Percentiles rank a stretch among this genome's conserved stretches.
These are phyloP conservation scores for thale cress (Arabidopsis thaliana) DNA, from an alignment of 345 rosid genomes.

Conservation along the genomic window DNA sequence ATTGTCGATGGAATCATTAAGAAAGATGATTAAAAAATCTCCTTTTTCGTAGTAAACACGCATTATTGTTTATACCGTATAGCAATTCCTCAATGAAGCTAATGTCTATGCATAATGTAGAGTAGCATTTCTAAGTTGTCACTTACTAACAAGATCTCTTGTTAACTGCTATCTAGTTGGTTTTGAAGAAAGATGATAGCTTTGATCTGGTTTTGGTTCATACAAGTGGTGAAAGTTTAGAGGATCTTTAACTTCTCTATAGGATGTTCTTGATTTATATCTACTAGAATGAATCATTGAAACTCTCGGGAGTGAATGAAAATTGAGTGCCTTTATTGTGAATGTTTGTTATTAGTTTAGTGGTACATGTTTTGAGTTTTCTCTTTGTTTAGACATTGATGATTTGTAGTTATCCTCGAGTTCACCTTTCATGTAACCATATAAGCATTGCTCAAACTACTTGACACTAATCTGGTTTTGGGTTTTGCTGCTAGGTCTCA, in stretches of 20 bases:
- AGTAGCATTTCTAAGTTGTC: background rate
- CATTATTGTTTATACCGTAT: background rate
- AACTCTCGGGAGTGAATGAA: slow-evolving; percentile 15
- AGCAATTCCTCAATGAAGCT: background rate
- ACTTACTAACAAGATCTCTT: background rate
- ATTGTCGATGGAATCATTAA: background rate
- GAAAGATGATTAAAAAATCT: too few species aligned
- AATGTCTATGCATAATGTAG: background rate
- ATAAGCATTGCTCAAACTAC: background rate
- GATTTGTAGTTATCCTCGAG: background rate
- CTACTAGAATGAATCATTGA: background rate
- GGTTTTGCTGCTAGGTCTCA: slow-evolving; percentile 35
- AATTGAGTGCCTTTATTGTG: background rate
- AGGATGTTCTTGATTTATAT: background rate
- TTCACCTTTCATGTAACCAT: background rate
- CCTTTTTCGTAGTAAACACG: background rate
- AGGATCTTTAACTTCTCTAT: slow-evolving; percentile 5
- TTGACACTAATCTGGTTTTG: slow-evolving; percentile 7
- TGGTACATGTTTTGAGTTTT: slow-evolving; percentile 8
- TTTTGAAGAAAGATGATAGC: slow-evolving; percentile 11
- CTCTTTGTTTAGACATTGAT: background rate
- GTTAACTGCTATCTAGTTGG: slow-evolving; percentile 6
- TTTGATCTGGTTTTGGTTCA: slow-evolving; percentile 4
- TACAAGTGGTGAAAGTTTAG: background rate
- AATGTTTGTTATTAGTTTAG: background rate